A percentile compares a stretch with the other conserved stretches of the same genome.
phyloP scores from a whole-genome alignment of 306 rosid genomes.

The Cucurbita maxima region DNA sequence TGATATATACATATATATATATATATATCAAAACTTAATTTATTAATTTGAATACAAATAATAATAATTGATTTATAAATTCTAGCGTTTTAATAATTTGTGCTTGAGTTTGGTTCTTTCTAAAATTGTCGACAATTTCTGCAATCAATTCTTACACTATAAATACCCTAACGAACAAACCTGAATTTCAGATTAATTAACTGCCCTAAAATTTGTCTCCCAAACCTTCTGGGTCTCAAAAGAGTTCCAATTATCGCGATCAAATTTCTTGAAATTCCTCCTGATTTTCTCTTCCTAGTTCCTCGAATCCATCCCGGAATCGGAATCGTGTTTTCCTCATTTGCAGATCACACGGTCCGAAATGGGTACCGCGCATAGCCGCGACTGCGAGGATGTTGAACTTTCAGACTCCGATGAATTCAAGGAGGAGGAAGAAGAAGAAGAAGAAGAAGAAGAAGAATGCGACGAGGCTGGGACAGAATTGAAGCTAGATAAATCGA shows the following conservation, averaged over 20 bases:
- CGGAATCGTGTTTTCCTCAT: neutral
- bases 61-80: too few relatives aligned
- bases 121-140: neutral
- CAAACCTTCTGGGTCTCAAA: neutral
- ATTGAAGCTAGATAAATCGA: conserved; percentile 9
- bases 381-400: conserved; percentile 75
- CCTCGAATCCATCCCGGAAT: neutral
- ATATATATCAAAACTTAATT: too few relatives aligned
- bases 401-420: conserved; percentile 39
- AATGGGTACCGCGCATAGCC: conserved; percentile 79
- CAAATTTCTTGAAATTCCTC: neutral
- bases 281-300: neutral
- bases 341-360: neutral
- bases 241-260: neutral
- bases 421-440: conserved; percentile 28
- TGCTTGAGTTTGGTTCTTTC: too few relatives aligned
- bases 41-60: too few relatives aligned
- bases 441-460: conserved; percentile 10
- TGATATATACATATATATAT: too few relatives aligned
- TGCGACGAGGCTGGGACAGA: conserved; percentile 21
- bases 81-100: too few relatives aligned
- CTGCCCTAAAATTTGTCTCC: neutral
- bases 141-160: neutral
- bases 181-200: neutral
- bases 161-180: neutral